phyloP scores from a whole-genome alignment of 345 rosid genomes.

The Syzygium oleosum region DNA sequence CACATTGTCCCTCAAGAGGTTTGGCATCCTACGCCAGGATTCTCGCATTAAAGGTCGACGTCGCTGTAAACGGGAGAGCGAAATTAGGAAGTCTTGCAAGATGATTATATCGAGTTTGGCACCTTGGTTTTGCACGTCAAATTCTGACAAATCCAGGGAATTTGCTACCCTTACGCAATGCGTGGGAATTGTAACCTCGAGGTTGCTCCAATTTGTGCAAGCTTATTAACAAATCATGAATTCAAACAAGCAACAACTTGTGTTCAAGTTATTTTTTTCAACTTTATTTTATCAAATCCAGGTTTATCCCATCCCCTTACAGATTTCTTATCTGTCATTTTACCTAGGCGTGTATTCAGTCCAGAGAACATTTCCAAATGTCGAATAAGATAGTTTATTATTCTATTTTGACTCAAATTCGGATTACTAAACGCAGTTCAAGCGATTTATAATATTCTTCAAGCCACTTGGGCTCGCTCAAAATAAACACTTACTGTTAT shows the following conservation, averaged over 20 bases:
- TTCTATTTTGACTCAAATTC: neutral
- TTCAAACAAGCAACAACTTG: neutral
- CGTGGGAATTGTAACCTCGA: neutral
- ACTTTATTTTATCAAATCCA: neutral
- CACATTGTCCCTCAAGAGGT: neutral
- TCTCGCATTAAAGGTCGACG: neutral
- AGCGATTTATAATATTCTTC: neutral
- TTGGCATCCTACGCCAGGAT: neutral
- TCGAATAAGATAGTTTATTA: too few species aligned
- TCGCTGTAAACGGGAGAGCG: neutral
- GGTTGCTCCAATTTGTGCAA: neutral
- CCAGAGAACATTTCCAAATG: neutral
- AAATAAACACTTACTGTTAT: neutral
- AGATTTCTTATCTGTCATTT: neutral
- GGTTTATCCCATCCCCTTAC: neutral
- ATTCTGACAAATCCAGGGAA: neutral
- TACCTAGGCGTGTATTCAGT: accelerated
- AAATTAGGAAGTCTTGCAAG: neutral
- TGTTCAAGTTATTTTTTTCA: neutral
- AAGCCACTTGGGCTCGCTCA: too few species aligned
- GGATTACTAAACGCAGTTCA: accelerated
- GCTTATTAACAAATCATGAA: neutral
- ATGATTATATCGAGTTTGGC: neutral
- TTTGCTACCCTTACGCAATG: neutral
- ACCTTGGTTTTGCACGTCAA: neutral